phyloP scores from a whole-genome alignment of 208 protist genomes.

The Wallacemonas collosoma region DNA sequence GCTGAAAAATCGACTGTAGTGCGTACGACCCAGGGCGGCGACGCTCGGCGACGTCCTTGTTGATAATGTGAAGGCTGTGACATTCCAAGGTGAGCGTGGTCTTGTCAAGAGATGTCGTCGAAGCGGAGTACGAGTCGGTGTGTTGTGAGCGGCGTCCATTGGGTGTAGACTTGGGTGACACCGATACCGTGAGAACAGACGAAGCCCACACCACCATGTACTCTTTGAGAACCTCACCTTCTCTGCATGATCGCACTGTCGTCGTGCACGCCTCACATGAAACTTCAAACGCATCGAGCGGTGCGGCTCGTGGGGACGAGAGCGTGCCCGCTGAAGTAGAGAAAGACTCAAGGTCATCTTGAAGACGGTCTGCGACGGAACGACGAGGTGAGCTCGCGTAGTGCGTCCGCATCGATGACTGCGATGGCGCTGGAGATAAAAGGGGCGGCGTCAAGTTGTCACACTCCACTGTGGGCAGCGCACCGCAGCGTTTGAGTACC shows the following conservation, averaged over 20 bases:
- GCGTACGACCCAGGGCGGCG: conserved; percentile 39
- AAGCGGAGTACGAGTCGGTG: not conserved
- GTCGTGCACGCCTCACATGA: conserved; percentile 33
- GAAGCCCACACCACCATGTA: conserved; percentile 69
- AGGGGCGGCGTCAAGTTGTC: not conserved
- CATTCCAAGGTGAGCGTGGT: not conserved
- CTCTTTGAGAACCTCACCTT: conserved; percentile 36
- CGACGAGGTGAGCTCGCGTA: not conserved
- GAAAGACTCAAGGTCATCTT: conserved; percentile 1
- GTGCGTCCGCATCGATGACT: no score
- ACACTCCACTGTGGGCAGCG: not conserved
- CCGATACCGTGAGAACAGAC: conserved; percentile 29
- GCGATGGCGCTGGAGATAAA: no score
- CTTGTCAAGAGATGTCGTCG: not conserved
- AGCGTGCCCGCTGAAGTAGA: not conserved
- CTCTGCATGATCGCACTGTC: conserved; percentile 31
- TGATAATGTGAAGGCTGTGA: conserved; percentile 61
- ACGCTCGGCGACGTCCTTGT: conserved; percentile 24
- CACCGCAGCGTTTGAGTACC: conserved; percentile 18
- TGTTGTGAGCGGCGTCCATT: not conserved
- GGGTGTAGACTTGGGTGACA: not conserved
- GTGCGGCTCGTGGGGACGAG: not conserved
- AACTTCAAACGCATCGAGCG: conserved; percentile 16
- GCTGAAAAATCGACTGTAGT: conserved; percentile 70
- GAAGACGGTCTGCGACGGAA: conserved; percentile 22